These are phyloP conservation scores for Heliosperma pusillum DNA, from an alignment of 148 eudicot genomes.

Conservation along the genomic window DNA sequence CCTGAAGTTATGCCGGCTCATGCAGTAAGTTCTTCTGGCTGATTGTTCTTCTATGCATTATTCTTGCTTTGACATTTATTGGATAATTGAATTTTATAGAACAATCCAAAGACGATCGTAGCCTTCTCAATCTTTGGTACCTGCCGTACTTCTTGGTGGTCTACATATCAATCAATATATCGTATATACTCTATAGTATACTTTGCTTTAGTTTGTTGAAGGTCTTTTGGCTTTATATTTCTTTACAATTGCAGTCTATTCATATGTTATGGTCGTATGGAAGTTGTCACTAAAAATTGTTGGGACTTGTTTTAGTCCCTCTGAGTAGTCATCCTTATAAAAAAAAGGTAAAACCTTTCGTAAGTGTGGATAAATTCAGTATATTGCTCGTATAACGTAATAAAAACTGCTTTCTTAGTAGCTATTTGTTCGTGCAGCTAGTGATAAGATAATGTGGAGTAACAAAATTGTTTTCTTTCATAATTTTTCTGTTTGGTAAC, in stretches of 20 bases:
- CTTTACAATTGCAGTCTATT: too few species aligned
- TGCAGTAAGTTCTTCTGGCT: conserved; percentile 43
- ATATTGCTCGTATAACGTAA: background rate
- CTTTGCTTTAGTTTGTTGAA: background rate
- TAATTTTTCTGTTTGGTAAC: background rate
- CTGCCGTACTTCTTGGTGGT: background rate
- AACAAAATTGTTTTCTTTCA: background rate
- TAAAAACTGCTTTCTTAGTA: background rate
- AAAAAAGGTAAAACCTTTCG: background rate
- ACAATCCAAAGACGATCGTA: background rate
- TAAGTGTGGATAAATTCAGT: background rate
- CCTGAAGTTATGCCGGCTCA: conserved; percentile 42
- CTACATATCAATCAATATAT: background rate
- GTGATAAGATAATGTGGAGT: too few species aligned
- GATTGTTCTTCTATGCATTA: background rate
- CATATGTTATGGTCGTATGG: too few species aligned
- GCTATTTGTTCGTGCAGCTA: background rate
- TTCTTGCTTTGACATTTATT: background rate
- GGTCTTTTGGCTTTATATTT: too few species aligned
- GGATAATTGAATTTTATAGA: background rate
- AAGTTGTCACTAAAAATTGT: too few species aligned
- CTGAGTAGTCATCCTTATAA: background rate
- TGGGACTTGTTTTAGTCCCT: background rate
- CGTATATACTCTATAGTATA: too few species aligned
- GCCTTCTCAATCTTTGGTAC: background rate